A percentile compares a stretch with the other conserved stretches of the same genome.
These are phyloP conservation scores for Acanthamoeba lugdunensis DNA, from an alignment of 208 protist species.

Conservation along the genomic window DNA sequence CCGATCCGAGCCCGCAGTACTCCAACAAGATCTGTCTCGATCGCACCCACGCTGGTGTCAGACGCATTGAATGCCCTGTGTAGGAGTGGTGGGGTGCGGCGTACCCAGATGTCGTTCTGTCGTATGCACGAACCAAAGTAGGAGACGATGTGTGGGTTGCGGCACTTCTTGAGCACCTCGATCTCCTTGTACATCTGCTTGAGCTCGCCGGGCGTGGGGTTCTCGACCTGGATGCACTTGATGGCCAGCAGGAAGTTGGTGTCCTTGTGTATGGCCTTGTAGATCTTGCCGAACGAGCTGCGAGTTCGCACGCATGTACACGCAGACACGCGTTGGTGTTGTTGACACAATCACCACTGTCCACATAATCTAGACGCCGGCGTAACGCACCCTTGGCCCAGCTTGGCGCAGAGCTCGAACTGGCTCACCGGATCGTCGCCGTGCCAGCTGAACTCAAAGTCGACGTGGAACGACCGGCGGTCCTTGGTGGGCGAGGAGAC, in stretches of 20 bases:
- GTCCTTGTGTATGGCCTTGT: slow-evolving; percentile 36
- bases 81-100: no score
- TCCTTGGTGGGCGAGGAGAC: background rate
- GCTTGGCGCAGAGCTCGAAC: background rate
- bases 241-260: background rate
- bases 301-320: no score
- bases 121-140: slow-evolving; percentile 16
- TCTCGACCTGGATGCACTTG: background rate
- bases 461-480: background rate
- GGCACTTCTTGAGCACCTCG: slow-evolving; percentile 32
- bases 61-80: no score
- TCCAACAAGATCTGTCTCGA: background rate
- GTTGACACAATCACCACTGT: no score
- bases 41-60: background rate
- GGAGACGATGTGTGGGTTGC: background rate
- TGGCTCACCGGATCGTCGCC: background rate
- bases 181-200: slow-evolving; percentile 19
- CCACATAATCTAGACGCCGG: no score
- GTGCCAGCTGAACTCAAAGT: slow-evolving; percentile 6
- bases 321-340: no score
- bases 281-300: background rate
- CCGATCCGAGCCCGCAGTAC: background rate
- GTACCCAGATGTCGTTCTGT: background rate
- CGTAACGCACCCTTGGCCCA: background rate
- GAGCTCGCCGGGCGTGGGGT: background rate